A percentile compares a stretch with the other conserved stretches of the same genome.
These are phyloP conservation scores for Pichia sporocuriosa DNA, from an alignment of 805 yeast genomes.

Conservation along the genomic window DNA sequence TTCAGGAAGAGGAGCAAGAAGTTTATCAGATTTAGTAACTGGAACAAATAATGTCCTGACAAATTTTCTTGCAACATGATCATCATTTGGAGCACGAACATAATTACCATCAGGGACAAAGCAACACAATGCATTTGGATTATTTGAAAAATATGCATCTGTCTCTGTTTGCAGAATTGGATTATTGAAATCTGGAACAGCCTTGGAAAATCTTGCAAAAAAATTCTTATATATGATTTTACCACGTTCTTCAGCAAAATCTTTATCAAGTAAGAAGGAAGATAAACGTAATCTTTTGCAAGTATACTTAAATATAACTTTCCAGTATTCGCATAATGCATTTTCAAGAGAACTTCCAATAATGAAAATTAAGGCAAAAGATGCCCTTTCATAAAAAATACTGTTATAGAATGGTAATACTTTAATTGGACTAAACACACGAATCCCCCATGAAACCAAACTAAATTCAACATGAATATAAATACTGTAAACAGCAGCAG, in stretches of 20 bases:
- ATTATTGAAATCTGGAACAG: conserved; percentile 39
- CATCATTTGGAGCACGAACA: conserved; percentile 83
- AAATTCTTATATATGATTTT: conserved; percentile 48
- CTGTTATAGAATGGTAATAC: conserved; percentile 22
- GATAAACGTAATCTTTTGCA: conserved; percentile 62
- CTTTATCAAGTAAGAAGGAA: conserved; percentile 67
- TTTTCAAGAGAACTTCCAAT: conserved; percentile 1
- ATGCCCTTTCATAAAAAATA: conserved; percentile 5
- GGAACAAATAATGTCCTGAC: conserved; percentile 67
- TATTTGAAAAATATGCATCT: conserved; percentile 33
- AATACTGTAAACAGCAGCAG: conserved; percentile 66
- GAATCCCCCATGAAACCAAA: conserved; percentile 43
- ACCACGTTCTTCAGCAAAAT: conserved; percentile 66
- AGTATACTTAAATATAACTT: conserved; percentile 44
- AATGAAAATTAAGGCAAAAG: conserved; percentile 10
- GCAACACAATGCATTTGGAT: conserved; percentile 41
- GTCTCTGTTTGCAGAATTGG: conserved; percentile 52
- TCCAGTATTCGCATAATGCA: conserved; percentile 40
- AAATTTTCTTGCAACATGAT: conserved; percentile 60
- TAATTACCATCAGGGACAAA: conserved; percentile 77
- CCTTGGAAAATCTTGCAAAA: conserved; percentile 32
- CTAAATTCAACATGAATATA: conserved; percentile 77
- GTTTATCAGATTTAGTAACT: conserved; percentile 72
- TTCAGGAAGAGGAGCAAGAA: conserved; percentile 38
- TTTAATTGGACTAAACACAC: conserved; percentile 31